Base-by-base conservation (phyloP, 345 rosid species). In the Sisymbrium irio region DNA sequence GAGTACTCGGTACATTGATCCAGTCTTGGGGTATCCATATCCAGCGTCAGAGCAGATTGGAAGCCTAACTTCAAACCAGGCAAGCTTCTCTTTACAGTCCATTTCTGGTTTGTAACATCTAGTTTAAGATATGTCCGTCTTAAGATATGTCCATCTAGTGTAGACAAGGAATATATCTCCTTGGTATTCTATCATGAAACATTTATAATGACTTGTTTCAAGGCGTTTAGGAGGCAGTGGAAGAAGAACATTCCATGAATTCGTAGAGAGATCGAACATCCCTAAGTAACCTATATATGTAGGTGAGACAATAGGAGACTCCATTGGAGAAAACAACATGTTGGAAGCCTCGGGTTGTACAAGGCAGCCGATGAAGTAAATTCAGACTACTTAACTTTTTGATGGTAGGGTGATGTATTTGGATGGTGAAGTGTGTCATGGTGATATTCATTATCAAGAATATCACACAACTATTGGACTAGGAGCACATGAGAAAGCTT, bases 401-500 rank as follows among this genome's bases (percentile, higher is more conserved):
- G 13, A 4, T 54, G 10, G 36, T 7, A 7, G 10, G 59, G 11
- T 1, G 36, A 7, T 28, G n/a, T 54, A 9, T 27, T 27, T 3
- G 0, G 18, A 27, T 54, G 7, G 2, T 13, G 17, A 27, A 3
- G 59, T 2, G 7, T 27, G 19, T 14, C 9, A 1, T 7, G 19
- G 1, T 3, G 19, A 3, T 27, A 13, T 14, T 11, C 0, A 9
- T 3, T 10, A 28, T 18, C 5, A 19, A 6, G 36, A 53, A 14
- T 27, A 53, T 0, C 2, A 53, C 59, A 53, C 59, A 53, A 27
- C 36, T 53, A 3, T 5, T 53, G 18, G 59, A 53, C 12, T 53
- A 53, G 58, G 58, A 25, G 35, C 58, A 53, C 58, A 53, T 53
- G 35, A 53, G 58, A 53, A 53, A 53, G 58, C 58, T 53, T 4